Percentiles rank a stretch among this genome's conserved stretches.
Conservation (phyloP, 2,329 filamentous ascomycete species). For the Calonectria ilicicola region DNA sequence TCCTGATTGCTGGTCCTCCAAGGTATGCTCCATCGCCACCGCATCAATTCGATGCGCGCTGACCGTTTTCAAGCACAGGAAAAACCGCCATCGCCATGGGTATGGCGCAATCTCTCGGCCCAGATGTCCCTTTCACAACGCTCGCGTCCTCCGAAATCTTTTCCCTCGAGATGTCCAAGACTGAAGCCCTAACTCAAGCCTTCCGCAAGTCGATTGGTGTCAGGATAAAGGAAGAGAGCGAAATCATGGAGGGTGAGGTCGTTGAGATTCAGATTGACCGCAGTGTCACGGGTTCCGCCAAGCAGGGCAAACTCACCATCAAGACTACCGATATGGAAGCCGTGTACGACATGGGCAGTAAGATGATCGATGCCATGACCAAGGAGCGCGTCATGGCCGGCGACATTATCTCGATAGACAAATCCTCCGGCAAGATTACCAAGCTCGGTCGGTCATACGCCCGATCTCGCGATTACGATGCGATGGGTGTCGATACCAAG, state of each 20-base stretch:
- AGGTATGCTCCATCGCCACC: slow-evolving; percentile 61
- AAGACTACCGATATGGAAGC: slow-evolving; percentile 99
- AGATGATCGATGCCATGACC: slow-evolving; percentile 99
- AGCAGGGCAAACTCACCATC: slow-evolving; percentile 98
- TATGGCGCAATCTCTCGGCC: slow-evolving; percentile 94
- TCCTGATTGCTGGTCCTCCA: slow-evolving; percentile 94
- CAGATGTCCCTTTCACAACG: slow-evolving; percentile 96
- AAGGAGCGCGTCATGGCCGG: slow-evolving; percentile 99
- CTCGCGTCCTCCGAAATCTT: slow-evolving; percentile 97
- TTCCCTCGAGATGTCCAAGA: slow-evolving; percentile 99
- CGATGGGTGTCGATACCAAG: slow-evolving; percentile 98
- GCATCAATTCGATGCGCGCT: slow-evolving; percentile 24
- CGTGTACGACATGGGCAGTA: slow-evolving; percentile 98
- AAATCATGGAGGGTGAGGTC: slow-evolving; percentile 99
- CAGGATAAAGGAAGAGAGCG: slow-evolving; percentile 97
- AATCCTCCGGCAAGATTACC: slow-evolving; percentile 97
- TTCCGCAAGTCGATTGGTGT: slow-evolving; percentile 99
- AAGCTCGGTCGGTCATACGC: slow-evolving; percentile 97
- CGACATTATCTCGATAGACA: slow-evolving; percentile 98
- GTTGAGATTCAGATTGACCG: slow-evolving; percentile 99
- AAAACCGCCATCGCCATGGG: slow-evolving; percentile 99
- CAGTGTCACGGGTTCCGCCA: slow-evolving; percentile 94
- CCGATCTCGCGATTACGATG: slow-evolving; percentile 96
- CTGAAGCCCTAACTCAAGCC: slow-evolving; percentile 97
- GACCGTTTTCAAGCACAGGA: slow-evolving; percentile 75